Evolutionary conservation across 116 monocot genomes (phyloP), one percentile per base, ranked within the genome.

Genomic region (Trichopus zeylanicus): DNA sequence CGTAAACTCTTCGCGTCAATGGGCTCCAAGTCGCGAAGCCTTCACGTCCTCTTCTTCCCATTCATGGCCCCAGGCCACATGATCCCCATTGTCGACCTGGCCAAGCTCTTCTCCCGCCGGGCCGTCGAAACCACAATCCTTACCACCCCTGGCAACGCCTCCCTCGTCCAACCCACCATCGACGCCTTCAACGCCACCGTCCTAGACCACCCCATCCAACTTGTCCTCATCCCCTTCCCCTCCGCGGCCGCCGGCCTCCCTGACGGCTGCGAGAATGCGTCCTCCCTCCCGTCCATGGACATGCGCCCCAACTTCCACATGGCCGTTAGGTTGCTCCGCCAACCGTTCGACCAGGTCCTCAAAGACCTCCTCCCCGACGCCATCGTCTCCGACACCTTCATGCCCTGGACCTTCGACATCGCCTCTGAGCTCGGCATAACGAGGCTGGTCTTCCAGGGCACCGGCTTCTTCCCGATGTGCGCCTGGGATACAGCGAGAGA

Each of bases 21-120:
- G 31, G 27, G 26, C 24, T 7, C 33, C 53, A n/a, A 31, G 3
- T 25, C 37, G 0, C 26, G 16, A 13, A 12, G 12, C 39, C 39
- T 32, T 16, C 28, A 55, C 46, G n/a, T 66, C n/a, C 26, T 42
- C 29, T 42, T 66, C 38, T 55, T 55, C 30, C 57, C 59, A 0
- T 20, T 13, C 31, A 47, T 67, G 58, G 67, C 51, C 7, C 35
- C 34, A 21, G 35, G 60, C n/a, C 88, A 88, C 68, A 61, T 77
- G 22, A 51, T 74, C 22, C 83, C 83, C 46, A 70, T 83, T 64
- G 48, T 76, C 26, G 66, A 83, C 68, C 34, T 81, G 37, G 80
- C 88, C 38, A 60, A 51, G 24, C 60, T 77, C 23, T 64, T 89
- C 46, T 60, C 81, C 9, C 26, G 29, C 22, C 74, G 26, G 5